Conservation (phyloP, 1,284 basidiomycete species). For the Golubevia pallescens region DNA sequence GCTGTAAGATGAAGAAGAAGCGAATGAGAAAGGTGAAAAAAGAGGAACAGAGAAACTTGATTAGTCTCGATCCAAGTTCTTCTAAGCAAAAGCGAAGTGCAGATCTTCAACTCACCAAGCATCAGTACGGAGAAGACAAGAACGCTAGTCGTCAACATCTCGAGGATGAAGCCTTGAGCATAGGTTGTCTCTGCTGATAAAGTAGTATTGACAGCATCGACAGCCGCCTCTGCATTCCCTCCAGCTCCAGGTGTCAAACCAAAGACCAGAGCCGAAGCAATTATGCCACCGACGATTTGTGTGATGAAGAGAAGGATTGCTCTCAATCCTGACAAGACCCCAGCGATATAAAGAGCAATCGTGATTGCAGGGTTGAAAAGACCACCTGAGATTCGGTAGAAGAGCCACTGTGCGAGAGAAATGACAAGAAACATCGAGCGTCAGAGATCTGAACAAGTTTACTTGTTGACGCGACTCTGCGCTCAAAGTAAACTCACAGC, state of each 20-base stretch:
- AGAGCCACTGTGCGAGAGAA: too few relatives aligned
- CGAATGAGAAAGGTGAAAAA: constrained; percentile 26
- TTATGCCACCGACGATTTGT: constrained; percentile 31
- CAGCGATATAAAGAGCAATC: constrained; percentile 11
- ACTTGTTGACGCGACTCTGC: too few relatives aligned
- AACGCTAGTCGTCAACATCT: constrained; percentile 1
- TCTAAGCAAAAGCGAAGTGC: not conserved
- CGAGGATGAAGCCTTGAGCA: constrained; percentile 28
- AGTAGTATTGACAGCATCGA: constrained; percentile 15
- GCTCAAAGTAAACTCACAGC: too few relatives aligned
- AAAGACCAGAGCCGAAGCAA: constrained; percentile 21
- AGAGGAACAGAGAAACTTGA: constrained; percentile 21
- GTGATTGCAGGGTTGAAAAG: constrained; percentile 20
- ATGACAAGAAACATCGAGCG: too few relatives aligned
- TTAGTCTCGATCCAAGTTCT: not conserved
- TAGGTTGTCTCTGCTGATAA: constrained; percentile 11
- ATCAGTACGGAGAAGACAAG: not conserved
- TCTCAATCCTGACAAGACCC: constrained; percentile 9
- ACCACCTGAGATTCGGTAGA: constrained; percentile 40
- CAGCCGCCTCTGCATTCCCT: not conserved
- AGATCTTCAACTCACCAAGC: not conserved
- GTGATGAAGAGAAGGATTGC: constrained; percentile 10
- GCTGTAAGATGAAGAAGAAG: constrained; percentile 34
- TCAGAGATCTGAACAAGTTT: too few relatives aligned
- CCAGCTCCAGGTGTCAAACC: constrained; percentile 9